These are phyloP conservation scores for Gossypium trilobum DNA, from an alignment of 441 rosid species.

Conservation along the genomic window DNA sequence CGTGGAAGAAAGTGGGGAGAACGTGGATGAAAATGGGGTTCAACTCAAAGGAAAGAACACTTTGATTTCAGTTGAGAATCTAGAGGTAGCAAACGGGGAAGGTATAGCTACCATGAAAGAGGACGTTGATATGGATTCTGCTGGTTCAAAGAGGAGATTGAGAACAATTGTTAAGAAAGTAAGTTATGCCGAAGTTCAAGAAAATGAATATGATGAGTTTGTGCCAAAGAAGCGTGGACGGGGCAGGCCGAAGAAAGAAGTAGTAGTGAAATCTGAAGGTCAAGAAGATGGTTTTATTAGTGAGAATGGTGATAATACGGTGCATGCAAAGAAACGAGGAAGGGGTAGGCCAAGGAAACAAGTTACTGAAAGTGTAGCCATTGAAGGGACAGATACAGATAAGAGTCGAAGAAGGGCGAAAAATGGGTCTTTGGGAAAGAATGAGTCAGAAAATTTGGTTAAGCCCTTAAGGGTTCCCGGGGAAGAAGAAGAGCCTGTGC, in stretches of 20 bases:
- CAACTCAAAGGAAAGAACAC: not conserved
- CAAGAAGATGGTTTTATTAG: not conserved
- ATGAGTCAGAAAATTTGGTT: not conserved
- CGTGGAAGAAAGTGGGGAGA: not conserved
- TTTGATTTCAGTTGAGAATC: not conserved
- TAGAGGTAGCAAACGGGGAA: not conserved
- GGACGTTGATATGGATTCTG: not conserved
- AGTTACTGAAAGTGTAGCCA: not conserved
- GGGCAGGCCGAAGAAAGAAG: not conserved
- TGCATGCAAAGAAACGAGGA: not conserved
- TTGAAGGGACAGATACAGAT: not conserved
- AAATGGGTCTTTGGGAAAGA: not conserved
- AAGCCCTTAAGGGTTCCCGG: not conserved
- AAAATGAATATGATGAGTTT: not conserved
- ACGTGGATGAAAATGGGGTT: not conserved
- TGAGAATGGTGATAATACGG: not conserved
- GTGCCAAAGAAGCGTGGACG: conserved; percentile 4
- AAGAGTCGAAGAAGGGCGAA: not conserved
- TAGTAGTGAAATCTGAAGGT: not conserved
- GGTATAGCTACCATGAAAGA: not conserved
- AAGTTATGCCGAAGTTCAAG: conserved; percentile 15
- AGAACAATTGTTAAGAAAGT: conserved; percentile 16
- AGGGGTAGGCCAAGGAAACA: not conserved
- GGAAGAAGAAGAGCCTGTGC: not conserved
- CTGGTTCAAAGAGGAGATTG: conserved; percentile 7